Evolutionary conservation across 805 yeast species (phyloP), one percentile per base, ranked within the genome.

Genomic region (Sugiyamaella smithiae): DNA sequence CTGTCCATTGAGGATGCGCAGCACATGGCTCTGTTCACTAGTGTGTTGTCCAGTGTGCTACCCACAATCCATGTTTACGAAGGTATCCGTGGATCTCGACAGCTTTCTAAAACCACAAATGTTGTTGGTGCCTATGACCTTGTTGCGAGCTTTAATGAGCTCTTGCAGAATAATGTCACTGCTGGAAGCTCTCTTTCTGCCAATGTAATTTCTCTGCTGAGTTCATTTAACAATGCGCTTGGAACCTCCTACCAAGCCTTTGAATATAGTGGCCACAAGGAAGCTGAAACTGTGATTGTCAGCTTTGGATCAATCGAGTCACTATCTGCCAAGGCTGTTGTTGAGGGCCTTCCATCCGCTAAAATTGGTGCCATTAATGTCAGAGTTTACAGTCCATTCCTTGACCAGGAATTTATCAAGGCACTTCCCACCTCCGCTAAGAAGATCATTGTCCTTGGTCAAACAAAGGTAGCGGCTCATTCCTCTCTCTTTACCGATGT

Each of bases 301-400:
- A 73, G 82, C n/a, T 81, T 85, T 56, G 95, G 96, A 20, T 74
- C 93, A 35, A 67, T 76, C 37, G 89, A 85, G 63, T 70, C 84
- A 14, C 71, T 80, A 48, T 67, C 79, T 48, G 73, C 86, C 35
- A 58, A 76, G 42, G 66, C 69, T 23, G 72, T 76, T 24, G 69
- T 82, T 41, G 55, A 63, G 28, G 61, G 63, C 17, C 60, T 67
- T 32, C 64, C 66, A 17, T 64, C 66, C 44, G 53, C 63, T 14
- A 66, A 71, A n/a, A 75, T 80, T 45, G 95, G 89, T 55, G 78
- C 84, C 43, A 66, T 90, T 49, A 76, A 83, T 48, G 77, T 82
- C 43, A 79, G 96, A 67, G 79, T 87, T 38, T 91, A 95, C 48
- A 69, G 83, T 46, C 97, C 97, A 9, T 88, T 89, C 67, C 80